These are phyloP conservation scores for Thielaviopsis musarum DNA, from an alignment of 2,329 filamentous ascomycete species.

Conservation along the genomic window DNA sequence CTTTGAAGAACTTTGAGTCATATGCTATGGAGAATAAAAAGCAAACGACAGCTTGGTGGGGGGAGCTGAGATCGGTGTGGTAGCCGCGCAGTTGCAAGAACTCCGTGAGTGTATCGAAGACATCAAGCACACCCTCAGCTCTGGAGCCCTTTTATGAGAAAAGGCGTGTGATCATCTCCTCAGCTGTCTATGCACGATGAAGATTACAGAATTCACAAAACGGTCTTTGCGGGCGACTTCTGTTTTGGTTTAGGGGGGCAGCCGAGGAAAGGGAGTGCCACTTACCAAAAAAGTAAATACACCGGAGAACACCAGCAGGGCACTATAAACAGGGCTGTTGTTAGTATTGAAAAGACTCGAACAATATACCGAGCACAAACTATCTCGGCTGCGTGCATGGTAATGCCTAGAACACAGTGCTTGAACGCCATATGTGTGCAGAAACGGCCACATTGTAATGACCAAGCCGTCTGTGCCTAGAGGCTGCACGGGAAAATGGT, in stretches of 20 bases:
- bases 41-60: not conserved
- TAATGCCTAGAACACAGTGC: not conserved
- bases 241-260: not conserved
- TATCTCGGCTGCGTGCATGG: not conserved
- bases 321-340: not conserved
- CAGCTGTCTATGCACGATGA: not conserved
- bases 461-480: not conserved
- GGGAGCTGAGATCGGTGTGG: not conserved
- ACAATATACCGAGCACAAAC: not conserved
- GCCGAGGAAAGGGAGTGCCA: not conserved
- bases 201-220: not conserved
- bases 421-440: not conserved
- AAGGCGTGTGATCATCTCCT: not conserved
- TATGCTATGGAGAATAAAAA: not conserved
- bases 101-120: not conserved
- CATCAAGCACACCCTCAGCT: not conserved
- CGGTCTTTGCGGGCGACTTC: not conserved
- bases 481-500: not conserved
- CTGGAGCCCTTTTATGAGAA: conserved; percentile 1
- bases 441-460: not conserved
- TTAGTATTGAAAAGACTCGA: not conserved
- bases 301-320: not conserved
- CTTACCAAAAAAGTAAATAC: not conserved
- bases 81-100: not conserved
- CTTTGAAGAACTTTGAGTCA: not conserved